phyloP scores from a whole-genome alignment of 2,329 filamentous ascomycete genomes.

The Colletotrichum sp. region DNA sequence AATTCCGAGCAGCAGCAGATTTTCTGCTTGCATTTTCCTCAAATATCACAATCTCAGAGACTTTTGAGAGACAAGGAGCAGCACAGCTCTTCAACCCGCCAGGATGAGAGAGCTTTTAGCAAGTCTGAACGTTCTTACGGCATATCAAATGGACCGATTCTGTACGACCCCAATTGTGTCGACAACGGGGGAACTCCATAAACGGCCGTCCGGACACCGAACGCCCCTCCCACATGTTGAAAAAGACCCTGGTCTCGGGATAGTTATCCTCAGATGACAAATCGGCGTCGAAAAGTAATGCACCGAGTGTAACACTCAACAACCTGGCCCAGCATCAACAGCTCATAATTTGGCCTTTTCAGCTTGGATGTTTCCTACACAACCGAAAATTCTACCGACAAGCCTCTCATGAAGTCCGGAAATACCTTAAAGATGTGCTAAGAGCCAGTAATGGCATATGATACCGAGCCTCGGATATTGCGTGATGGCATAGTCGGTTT shows the following conservation, averaged over 20 bases:
- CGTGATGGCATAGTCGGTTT: not conserved
- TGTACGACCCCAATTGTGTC: no score
- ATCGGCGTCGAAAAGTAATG: no score
- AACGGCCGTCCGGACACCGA: not conserved
- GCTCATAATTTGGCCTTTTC: no score
- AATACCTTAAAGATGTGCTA: fast-evolving
- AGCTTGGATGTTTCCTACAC: not conserved
- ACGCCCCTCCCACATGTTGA: fast-evolving
- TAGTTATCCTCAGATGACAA: not conserved
- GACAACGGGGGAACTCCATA: not conserved
- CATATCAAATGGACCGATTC: no score
- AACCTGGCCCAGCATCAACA: not conserved
- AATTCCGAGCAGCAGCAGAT: fast-evolving
- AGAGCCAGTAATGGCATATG: not conserved
- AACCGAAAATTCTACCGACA: not conserved
- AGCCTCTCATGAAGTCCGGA: fast-evolving
- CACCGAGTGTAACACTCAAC: fast-evolving
- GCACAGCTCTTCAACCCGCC: not conserved
- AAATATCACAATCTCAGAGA: fast-evolving
- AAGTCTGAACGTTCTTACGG: not conserved
- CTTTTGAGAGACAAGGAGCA: not conserved
- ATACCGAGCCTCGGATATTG: not conserved
- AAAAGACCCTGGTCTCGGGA: not conserved
- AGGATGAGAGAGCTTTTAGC: fast-evolving
- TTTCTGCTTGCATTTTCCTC: fast-evolving